phyloP scores from a whole-genome alignment of 2,329 filamentous ascomycete genomes.

The Penicillium palitans region DNA sequence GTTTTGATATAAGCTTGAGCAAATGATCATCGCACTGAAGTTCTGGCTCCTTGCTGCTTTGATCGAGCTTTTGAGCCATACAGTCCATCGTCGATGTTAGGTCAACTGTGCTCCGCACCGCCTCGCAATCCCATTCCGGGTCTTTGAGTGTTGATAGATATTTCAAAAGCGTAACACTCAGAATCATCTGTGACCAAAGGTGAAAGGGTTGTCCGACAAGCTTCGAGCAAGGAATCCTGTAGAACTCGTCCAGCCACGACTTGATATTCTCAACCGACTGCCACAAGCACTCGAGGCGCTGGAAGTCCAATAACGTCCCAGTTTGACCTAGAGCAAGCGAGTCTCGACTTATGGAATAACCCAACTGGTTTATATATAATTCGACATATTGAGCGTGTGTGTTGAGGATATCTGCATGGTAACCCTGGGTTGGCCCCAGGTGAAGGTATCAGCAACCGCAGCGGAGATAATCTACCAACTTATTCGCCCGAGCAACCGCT shows the following conservation, averaged over 20 bases:
- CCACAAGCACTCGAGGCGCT: slow-evolving; percentile 39
- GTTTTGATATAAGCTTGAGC: slow-evolving; percentile 26
- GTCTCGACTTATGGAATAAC: slow-evolving; percentile 27
- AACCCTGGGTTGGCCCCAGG: background rate
- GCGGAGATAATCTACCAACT: background rate
- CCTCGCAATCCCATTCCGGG: slow-evolving; percentile 42
- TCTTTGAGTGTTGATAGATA: slow-evolving; percentile 40
- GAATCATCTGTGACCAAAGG: slow-evolving; percentile 42
- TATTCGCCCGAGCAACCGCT: slow-evolving; percentile 6
- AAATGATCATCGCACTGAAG: slow-evolving; percentile 34
- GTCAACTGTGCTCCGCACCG: slow-evolving; percentile 35
- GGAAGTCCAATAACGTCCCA: slow-evolving; percentile 24
- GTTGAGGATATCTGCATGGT: slow-evolving; percentile 27
- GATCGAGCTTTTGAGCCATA: slow-evolving; percentile 32
- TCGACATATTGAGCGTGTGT: slow-evolving; percentile 32
- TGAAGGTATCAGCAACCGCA: slow-evolving; percentile 5
- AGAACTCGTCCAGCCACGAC: slow-evolving; percentile 36
- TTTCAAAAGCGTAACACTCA: slow-evolving; percentile 38
- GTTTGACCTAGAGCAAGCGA: slow-evolving; percentile 4
- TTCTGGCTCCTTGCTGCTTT: slow-evolving; percentile 29
- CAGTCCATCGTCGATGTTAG: slow-evolving; percentile 34
- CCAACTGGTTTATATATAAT: slow-evolving; percentile 32
- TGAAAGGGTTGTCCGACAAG: slow-evolving; percentile 37
- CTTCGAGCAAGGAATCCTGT: slow-evolving; percentile 25
- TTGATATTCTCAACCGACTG: slow-evolving; percentile 37